Evolutionary conservation across 495 filamentous ascomycete genomes (phyloP), one percentile per base, ranked within the genome.

Genomic region (Aspergillus baeticus): DNA sequence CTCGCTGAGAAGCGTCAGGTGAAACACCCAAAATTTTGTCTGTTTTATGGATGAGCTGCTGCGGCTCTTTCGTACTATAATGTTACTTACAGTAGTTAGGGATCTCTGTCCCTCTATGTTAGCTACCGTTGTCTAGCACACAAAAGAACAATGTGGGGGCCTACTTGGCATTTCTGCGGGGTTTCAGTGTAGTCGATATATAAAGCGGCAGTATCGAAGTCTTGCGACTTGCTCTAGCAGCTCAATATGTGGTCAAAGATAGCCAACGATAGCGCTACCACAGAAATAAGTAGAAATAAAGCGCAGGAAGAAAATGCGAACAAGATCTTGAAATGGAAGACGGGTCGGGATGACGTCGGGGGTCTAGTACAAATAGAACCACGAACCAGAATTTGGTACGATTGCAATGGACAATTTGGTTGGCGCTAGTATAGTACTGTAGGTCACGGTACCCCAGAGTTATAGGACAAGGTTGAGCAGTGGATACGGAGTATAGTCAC

Each of bases 1-100:
- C 88, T 66, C 88, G 84, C 54, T 85, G 83, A 6, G 83, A 86
- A 31, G 94, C 92, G 59, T 80, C 86, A 18, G 86, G 77, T 42
- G 86, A 70, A 55, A 98, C 66, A 43, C 88, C 89, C 33, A 98
- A 84, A 60, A 87, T 82, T 21, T 86, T 88, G 61, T 70, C 79
- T 82, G 63, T 14, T 51, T 21, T 4, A 33, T 29, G 13, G 5
- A 17, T 47, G 49, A 34, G 49, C 21, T 38, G 39, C 20, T 20
- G n/a, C 20, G 11, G 6, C 22, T n/a, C 29, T 14, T 10, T 31
- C 11, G 10, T 22, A 37, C 14, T 11, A 36, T 23, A 17, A 26
- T 23, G 22, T 42, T 2, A 54, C 54, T 60, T 65, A 74, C 71
- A 74, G 45, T 69, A 72, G 37, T 74, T 63, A 34, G 65, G 57